These are phyloP conservation scores for Pyrus pyrifolia DNA, from an alignment of 306 rosid species.

Conservation along the genomic window DNA sequence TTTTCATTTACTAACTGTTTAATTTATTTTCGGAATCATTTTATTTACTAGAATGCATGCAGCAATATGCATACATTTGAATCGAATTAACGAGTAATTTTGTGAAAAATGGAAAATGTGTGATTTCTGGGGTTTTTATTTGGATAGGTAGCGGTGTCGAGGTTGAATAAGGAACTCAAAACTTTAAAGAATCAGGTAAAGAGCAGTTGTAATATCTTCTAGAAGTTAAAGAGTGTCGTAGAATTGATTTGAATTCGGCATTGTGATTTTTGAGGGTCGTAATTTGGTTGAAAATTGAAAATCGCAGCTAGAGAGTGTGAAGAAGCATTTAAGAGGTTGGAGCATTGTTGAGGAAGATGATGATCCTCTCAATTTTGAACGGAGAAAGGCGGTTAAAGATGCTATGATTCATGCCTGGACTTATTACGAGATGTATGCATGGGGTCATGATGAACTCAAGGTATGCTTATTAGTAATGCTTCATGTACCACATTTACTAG, in stretches of 20 bases:
- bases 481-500: not conserved
- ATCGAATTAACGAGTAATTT: not conserved
- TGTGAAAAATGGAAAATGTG: not conserved
- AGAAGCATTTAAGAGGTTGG: conserved; percentile 5
- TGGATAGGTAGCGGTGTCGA: conserved; percentile 32
- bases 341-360: conserved; percentile 15
- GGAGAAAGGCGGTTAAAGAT: conserved; percentile 45
- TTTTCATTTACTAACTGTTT: not conserved
- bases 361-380: conserved; percentile 30
- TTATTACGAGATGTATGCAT: conserved; percentile 56
- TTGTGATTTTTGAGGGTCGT: not conserved
- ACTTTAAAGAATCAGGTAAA: conserved; percentile 27
- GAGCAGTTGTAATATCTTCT: not conserved
- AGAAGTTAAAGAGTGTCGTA: not conserved
- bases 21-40: not conserved
- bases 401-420: conserved; percentile 56
- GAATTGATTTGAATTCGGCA: not conserved
- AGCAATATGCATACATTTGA: not conserved
- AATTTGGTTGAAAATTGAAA: not conserved
- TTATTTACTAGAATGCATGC: not conserved
- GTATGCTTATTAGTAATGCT: conserved; percentile 10
- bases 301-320: conserved; percentile 32
- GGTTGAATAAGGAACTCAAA: conserved; percentile 33
- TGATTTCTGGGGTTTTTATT: not conserved
- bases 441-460: conserved; percentile 72